These are phyloP conservation scores for Aristolochia californica DNA, from an alignment of 164 flowering plant species.

Conservation along the genomic window DNA sequence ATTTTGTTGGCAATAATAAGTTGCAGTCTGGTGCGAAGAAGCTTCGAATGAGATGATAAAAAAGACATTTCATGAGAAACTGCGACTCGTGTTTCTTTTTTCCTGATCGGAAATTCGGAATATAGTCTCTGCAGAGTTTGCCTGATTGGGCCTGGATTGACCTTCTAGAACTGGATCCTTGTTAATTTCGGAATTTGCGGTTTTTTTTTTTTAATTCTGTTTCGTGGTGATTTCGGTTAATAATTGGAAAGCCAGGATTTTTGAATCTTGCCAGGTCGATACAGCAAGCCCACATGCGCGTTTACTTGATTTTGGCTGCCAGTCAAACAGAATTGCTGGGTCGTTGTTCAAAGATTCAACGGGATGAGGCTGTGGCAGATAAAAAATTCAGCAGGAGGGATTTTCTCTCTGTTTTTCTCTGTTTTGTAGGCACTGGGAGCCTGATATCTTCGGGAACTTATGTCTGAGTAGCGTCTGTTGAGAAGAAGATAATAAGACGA, in stretches of 20 bases:
- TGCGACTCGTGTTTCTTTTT: no score
- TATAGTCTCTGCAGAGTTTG: no score
- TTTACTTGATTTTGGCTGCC: constrained; percentile 8
- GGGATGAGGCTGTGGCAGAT: neutral
- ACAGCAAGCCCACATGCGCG: constrained; percentile 4
- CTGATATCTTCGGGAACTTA: neutral
- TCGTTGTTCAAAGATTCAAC: neutral
- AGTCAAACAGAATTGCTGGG: constrained; percentile 9
- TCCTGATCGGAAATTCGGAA: no score
- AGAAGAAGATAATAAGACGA: no score
- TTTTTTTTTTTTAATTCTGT: neutral
- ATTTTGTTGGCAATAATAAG: no score
- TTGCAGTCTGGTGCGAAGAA: no score
- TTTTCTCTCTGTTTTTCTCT: neutral
- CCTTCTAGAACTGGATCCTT: constrained; percentile 4
- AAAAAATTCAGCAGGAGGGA: neutral
- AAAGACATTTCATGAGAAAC: no score
- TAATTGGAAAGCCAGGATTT: neutral
- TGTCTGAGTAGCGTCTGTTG: no score
- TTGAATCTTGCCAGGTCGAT: neutral
- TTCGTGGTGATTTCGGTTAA: neutral
- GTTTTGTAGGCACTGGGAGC: constrained; percentile 1
- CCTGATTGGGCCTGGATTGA: constrained; percentile 1
- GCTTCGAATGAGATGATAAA: no score
- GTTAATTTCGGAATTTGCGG: neutral